Base-by-base conservation (phyloP, 164 flowering plant genomes). In the Amborella trichopoda region DNA sequence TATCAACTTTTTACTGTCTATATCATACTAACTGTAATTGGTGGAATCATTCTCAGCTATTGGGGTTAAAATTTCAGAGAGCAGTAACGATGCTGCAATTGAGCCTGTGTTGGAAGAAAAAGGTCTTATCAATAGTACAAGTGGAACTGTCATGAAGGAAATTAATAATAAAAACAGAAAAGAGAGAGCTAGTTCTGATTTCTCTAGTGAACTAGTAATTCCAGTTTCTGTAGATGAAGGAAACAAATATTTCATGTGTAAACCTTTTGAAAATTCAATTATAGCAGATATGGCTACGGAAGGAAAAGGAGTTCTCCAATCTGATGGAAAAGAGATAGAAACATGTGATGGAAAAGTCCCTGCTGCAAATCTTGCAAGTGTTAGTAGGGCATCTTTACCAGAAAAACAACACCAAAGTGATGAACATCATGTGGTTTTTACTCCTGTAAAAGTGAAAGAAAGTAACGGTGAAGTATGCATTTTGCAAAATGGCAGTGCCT, bases 381-480 rank as follows among this genome's bases (percentile, higher is more conserved):
- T 88, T 79, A 80, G 96, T 81, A 77, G 72, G 62, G 61, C 64
- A 76, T 70, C 77, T 58, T 68, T 77, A 54, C 54, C n/a, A 33
- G 53, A 54, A n/a, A n/a, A 27, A 28, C 24, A 22, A 53, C 54
- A 24, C 48, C 51, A 20, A 24, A 34, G 44, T 59, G 26, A 5
- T 9, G 13, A 33, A 33, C 60, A 67, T 52, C 46, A 8, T 63
- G 46, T 61, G 51, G 37, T 48, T 40, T 39, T 54, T 60, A 40
- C 1, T 53, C 50, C 46, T 61, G 3, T 26, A 33, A 58, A 51
- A 25, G 75, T 87, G 99, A 71, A 30, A 53, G 68, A 64, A 61
- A 67, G 66, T 48, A 74, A 78, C 70, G 90, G 85, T 23, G 53
- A 30, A 20, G 52, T 72, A 16, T 46, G 70, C n/a, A 36, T 30